Conservation (phyloP, 2,329 filamentous ascomycete genomes). For the Pyricularia sp. region DNA sequence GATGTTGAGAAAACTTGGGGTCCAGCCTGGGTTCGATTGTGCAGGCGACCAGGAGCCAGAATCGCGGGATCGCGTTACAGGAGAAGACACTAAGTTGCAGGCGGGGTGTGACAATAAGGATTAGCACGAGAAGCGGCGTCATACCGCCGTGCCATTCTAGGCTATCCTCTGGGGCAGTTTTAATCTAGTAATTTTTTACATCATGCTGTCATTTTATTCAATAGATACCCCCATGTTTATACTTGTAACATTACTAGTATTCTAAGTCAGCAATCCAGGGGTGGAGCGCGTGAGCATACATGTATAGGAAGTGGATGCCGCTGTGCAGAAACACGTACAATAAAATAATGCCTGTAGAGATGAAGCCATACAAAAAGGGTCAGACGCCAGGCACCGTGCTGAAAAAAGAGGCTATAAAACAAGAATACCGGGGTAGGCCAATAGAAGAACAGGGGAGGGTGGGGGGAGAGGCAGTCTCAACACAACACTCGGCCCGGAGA, state of each 20-base stretch:
- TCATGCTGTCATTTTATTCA: neutral
- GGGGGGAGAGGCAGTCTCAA: too few species aligned
- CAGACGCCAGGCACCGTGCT: neutral
- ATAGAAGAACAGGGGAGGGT: neutral
- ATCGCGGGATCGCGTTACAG: neutral
- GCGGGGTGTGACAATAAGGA: neutral
- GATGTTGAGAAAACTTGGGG: slow-evolving; percentile 31
- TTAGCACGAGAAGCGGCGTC: neutral
- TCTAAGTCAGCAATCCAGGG: too few species aligned
- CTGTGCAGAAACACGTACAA: neutral
- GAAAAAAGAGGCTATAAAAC: neutral
- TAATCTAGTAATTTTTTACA: neutral
- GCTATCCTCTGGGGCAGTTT: neutral
- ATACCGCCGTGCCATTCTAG: neutral
- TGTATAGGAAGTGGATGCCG: neutral
- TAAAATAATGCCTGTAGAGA: neutral
- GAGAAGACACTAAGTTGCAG: neutral
- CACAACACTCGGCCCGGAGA: too few species aligned
- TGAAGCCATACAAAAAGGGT: neutral
- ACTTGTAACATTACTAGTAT: neutral
- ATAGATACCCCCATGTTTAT: neutral
- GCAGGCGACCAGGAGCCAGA: neutral
- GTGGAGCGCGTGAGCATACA: too few species aligned
- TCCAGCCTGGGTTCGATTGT: slow-evolving; percentile 18
- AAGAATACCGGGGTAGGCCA: neutral